A percentile compares a stretch with the other conserved stretches of the same genome.
Conservation (phyloP, 352 stramenopile genomes). For the Phytophthora hybrid region DNA sequence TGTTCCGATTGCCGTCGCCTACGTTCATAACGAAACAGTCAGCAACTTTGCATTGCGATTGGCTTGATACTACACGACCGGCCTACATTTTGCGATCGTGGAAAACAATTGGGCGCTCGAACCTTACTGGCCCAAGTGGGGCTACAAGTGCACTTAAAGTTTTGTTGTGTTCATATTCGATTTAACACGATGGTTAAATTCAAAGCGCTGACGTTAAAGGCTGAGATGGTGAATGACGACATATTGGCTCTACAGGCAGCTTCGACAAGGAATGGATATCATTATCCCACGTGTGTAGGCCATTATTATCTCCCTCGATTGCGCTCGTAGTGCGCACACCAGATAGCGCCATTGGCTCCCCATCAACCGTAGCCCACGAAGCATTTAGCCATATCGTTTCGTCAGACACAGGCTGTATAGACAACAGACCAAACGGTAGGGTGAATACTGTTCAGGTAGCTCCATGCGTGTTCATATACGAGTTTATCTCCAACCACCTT, state of each 20-base stretch:
- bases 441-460: background rate
- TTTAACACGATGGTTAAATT: background rate
- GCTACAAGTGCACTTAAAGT: background rate
- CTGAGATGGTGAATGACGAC: background rate
- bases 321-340: background rate
- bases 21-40: background rate
- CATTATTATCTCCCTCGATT: background rate
- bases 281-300: background rate
- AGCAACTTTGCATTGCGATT: background rate
- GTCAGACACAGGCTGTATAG: background rate
- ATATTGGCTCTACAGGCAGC: background rate
- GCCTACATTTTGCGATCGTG: background rate
- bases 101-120: background rate
- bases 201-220: background rate
- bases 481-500: background rate
- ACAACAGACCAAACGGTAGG: background rate
- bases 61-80: too few relatives aligned
- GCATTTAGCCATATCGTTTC: background rate
- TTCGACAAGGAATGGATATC: background rate
- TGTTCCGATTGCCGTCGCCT: background rate
- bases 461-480: background rate
- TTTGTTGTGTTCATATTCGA: background rate
- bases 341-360: background rate
- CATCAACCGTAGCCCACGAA: background rate
- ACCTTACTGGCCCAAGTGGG: background rate